These are phyloP conservation scores for Phytophthora uliginosa DNA, from an alignment of 352 stramenopile genomes.

Conservation along the genomic window DNA sequence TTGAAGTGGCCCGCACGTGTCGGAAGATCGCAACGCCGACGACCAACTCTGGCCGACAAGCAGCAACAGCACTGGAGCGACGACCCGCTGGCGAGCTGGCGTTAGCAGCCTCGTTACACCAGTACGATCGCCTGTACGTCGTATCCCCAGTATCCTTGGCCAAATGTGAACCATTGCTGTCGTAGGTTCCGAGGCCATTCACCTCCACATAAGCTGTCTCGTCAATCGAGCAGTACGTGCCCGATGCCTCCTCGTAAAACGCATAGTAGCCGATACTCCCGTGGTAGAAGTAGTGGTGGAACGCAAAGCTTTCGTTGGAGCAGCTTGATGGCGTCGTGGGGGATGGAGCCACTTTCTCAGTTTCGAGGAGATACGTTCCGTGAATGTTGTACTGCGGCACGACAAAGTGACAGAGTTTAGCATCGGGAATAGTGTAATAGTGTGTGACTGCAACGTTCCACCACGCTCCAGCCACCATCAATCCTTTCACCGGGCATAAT, in stretches of 20 bases:
- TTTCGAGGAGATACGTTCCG: slow-evolving; percentile 7
- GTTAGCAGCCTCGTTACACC: no score
- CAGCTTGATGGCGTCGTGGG: slow-evolving; percentile 12
- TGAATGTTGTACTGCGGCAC: slow-evolving; percentile 28
- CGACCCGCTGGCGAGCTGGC: no score
- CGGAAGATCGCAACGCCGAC: no score
- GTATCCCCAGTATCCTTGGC: slow-evolving; percentile 5
- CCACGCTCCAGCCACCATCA: slow-evolving; percentile 10
- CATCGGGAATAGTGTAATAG: slow-evolving; percentile 1
- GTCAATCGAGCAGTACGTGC: slow-evolving; percentile 14
- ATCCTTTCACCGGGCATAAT: slow-evolving; percentile 8
- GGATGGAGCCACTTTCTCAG: background rate
- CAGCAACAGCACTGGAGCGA: no score
- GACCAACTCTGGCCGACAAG: no score
- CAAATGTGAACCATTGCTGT: slow-evolving; percentile 12
- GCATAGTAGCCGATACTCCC: slow-evolving; percentile 25
- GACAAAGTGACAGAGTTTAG: slow-evolving; percentile 9
- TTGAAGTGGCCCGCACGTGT: no score
- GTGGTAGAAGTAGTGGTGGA: slow-evolving; percentile 27
- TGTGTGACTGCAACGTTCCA: slow-evolving; percentile 11
- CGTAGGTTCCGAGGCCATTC: slow-evolving; percentile 12
- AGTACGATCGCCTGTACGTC: slow-evolving; percentile 16
- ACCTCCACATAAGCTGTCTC: slow-evolving; percentile 9
- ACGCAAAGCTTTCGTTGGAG: slow-evolving; percentile 1
- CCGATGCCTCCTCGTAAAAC: slow-evolving; percentile 20